Base-by-base conservation (phyloP, 2,329 filamentous ascomycete species). In the Diplodia corticola region DNA sequence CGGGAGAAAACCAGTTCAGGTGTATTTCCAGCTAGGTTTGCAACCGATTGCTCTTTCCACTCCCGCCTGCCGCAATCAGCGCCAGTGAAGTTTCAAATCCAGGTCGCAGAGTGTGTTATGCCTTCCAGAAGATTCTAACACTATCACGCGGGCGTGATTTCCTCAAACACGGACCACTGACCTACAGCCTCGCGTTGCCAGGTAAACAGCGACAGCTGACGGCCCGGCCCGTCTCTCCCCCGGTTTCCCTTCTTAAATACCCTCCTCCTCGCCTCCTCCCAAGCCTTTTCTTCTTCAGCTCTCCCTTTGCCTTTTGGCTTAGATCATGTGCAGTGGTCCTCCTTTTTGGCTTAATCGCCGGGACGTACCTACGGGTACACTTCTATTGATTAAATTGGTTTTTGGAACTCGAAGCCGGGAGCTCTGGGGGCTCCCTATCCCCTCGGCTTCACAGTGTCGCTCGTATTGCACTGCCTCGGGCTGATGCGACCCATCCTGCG, bases 381-480 rank as follows among this genome's bases (percentile, higher is more conserved):
- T 17, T 20, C 44, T 48, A 3, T 17, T 26, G 3, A 26, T 51
- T 51, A 40, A 15, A 7, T 17, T 20, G 24, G 2, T 51, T 51
- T 51, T 51, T 51, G 48, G 48, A 51, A 51, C 22, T 17, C 4
- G 48, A 20, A 17, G 2, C 37, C 22, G 12, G 13, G 10, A 10
- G 53, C 6, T 2, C 53, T 33, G n/a, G 20, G 17, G 20, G 13
- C 53, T 37, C 13, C 24, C 33, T 17, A 40, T 33, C 5, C 12
- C 37, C 10, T 12, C 53, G 9, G 13, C 20, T 5, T n/a, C 53
- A 55, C 53, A n/a, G 53, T 55, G 53, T 40, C 53, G 28, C 53
- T 37, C 53, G 53, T 55, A 55, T 55, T 55, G 28, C 53, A 55
- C 53, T 55, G 5, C 10, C 22, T 51, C 48, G 48, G 22, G 48